Evolutionary conservation across 2,329 filamentous ascomycete species (phyloP), one percentile per base, ranked within the genome.

Genomic region (Basipetospora chlamydospora): DNA sequence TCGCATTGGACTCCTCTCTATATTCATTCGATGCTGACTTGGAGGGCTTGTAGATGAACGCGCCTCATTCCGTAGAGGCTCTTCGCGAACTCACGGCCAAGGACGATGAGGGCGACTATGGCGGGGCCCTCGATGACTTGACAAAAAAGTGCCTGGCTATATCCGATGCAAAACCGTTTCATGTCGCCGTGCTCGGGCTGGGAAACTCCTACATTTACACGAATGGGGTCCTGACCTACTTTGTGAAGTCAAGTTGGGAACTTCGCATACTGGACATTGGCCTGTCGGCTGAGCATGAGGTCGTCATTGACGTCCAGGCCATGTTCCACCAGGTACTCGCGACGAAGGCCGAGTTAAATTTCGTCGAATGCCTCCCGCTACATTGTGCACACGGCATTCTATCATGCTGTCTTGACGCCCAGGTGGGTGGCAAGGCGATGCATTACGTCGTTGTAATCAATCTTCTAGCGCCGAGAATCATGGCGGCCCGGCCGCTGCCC

Each of bases 201-300:
- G 76, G 67, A 3, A 66, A 73, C 17, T 60, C 63, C 3, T 83
- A 77, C 52, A 51, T 75, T 2, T 84, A 80, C 49, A 59, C 61
- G 13, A 64, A 73, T 39, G 77, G 80, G 5, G 61, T 71, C 9
- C 56, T 86, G 12, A 82, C 77, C 45, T 79, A 84, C 48, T 64
- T 70, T 9, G 60, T 86, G 18, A n/a, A n/a, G n/a, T n/a, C n/a
- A n/a, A n/a, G n/a, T n/a, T n/a, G n/a, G n/a, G n/a, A n/a, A n/a
- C n/a, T n/a, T n/a, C 67, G 70, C 3, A 52, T 83, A 18, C 58
- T 80, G 33, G 61, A 79, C 41, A 55, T 82, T 13, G 67, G 73
- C 44, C 47, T 50, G 6, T 61, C 63, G 0, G 58, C 57, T 2
- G 49, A 48, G 16, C 45, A 53, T 9, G 77, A 82, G 46, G 55